These are phyloP conservation scores for Fusarium veterinarium DNA, from an alignment of 2,329 filamentous ascomycete genomes.

Conservation along the genomic window DNA sequence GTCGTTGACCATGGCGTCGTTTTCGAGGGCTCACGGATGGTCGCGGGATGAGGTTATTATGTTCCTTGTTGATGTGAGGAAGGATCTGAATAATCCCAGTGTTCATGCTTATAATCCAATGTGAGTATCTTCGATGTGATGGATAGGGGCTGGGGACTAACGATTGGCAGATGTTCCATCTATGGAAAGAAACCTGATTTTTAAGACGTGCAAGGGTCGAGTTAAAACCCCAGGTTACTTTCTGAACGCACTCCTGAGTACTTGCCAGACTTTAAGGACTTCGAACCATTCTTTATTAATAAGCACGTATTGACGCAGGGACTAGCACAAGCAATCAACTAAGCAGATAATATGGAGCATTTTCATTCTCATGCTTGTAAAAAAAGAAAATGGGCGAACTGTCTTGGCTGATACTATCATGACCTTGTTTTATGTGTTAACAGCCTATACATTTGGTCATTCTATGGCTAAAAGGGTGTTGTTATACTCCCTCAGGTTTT, in stretches of 20 bases:
- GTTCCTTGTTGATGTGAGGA: slow-evolving; percentile 24
- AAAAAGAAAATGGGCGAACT: not conserved
- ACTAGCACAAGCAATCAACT: no score
- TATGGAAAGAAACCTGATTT: not conserved
- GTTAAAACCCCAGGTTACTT: no score
- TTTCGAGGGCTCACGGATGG: slow-evolving; percentile 24
- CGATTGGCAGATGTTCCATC: not conserved
- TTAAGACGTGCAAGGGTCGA: accelerated
- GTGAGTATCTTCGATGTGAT: not conserved
- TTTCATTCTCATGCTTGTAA: no score
- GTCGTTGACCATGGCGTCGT: slow-evolving; percentile 11
- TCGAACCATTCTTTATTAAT: no score
- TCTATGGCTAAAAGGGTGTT: accelerated
- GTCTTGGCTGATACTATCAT: accelerated
- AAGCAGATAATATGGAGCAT: no score
- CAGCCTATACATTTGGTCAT: accelerated
- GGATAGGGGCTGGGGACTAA: accelerated
- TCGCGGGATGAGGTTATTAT: slow-evolving; percentile 1
- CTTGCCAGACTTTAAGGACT: no score
- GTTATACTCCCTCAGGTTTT: accelerated
- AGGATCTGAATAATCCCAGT: slow-evolving; percentile 8
- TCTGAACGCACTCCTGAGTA: no score
- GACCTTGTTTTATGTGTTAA: accelerated
- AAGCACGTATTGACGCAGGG: no score
- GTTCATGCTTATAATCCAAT: slow-evolving; percentile 33